These are phyloP conservation scores for Microdochium bolleyi DNA, from an alignment of 2,329 filamentous ascomycete genomes.

Conservation along the genomic window DNA sequence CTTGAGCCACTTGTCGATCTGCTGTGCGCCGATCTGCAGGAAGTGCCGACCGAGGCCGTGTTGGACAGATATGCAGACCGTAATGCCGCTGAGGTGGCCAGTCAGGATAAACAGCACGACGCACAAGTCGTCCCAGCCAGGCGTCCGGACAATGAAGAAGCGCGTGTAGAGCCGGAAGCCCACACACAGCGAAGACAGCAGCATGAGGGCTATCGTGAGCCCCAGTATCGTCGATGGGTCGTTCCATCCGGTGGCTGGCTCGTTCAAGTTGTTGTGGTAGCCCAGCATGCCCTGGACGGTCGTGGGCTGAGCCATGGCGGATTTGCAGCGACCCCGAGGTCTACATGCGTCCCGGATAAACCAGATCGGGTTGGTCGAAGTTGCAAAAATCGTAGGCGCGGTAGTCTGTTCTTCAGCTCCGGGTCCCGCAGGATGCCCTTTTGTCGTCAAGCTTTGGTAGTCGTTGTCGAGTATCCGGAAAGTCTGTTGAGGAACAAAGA, in stretches of 20 bases:
- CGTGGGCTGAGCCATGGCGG: not conserved
- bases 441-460: no score
- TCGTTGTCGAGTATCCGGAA: no score
- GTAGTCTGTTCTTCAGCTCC: no score
- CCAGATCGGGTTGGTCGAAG: no score
- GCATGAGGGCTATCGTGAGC: not conserved
- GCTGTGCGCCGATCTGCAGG: slow-evolving; percentile 6
- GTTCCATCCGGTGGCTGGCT: not conserved
- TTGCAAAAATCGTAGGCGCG: no score
- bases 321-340: not conserved
- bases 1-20: slow-evolving; percentile 12
- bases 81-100: slow-evolving; percentile 3
- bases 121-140: slow-evolving; percentile 27
- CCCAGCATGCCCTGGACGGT: not conserved
- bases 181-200: slow-evolving; percentile 17
- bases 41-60: slow-evolving; percentile 21
- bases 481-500: no score
- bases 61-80: slow-evolving; percentile 7
- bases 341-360: not conserved
- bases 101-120: slow-evolving; percentile 12
- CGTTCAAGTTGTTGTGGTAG: not conserved
- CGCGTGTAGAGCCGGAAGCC: slow-evolving; percentile 17
- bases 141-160: slow-evolving; percentile 12
- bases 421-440: no score
- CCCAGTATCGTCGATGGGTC: not conserved